Evolutionary conservation across 768 basidiomycete species (phyloP).

Genomic region (Lepiota brunneoincarnata): DNA sequence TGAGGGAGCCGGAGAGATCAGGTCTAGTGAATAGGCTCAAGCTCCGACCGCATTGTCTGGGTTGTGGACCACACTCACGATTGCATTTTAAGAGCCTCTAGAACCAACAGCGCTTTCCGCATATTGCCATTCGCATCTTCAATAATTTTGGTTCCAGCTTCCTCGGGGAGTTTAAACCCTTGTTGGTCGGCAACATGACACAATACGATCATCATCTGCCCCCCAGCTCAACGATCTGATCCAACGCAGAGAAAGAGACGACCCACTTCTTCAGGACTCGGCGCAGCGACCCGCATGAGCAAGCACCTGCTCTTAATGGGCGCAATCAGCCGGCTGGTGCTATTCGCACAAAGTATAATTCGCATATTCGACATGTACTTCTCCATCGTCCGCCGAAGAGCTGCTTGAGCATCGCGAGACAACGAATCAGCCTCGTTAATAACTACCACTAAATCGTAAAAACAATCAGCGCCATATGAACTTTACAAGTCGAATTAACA

Average conservation of each 20-base stretch:
- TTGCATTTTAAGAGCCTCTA: constrained; percentile 97
- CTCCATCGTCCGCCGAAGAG: constrained; percentile 96
- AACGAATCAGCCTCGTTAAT: constrained; percentile 98
- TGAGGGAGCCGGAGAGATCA: constrained; percentile 75
- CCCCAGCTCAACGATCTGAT: background rate
- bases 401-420: constrained; percentile 94
- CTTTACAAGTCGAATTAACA: background rate
- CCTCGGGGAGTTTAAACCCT: constrained; percentile 75
- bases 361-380: constrained; percentile 99
- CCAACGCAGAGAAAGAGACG: background rate
- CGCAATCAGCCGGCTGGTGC: constrained; percentile 92
- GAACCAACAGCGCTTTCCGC: constrained; percentile 89
- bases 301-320: constrained; percentile 96
- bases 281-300: constrained; percentile 90
- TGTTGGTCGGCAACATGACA: constrained; percentile 78
- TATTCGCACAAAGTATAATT: constrained; percentile 94
- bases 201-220: constrained; percentile 80
- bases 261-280: constrained; percentile 68
- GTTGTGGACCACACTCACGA: constrained; percentile 51
- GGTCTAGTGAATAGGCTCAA: constrained; percentile 45
- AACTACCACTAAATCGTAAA: constrained; percentile 69
- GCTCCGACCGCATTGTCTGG: background rate
- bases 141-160: constrained; percentile 73
- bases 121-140: constrained; percentile 86
- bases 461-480: background rate